These are phyloP conservation scores for Orbilia blumenaviensis DNA, from an alignment of 2,329 filamentous ascomycete genomes.

Conservation along the genomic window DNA sequence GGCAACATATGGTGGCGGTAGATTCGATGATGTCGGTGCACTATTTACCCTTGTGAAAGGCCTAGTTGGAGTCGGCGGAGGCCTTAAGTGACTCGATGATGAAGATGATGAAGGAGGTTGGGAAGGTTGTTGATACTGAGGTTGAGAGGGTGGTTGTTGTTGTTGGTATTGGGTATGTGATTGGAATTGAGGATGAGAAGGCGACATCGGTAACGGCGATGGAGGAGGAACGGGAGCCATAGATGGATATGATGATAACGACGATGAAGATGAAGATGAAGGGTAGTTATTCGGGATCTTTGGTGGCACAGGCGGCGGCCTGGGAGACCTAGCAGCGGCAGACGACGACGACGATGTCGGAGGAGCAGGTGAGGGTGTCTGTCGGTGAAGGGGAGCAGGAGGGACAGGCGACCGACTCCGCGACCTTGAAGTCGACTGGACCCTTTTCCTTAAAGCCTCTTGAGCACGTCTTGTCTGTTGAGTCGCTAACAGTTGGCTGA, in stretches of 20 bases:
- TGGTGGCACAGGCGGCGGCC: constrained; percentile 57
- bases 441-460: constrained; percentile 63
- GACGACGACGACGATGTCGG: constrained; percentile 57
- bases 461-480: constrained; percentile 84
- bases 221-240: not conserved
- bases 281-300: constrained; percentile 57
- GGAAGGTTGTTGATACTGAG: constrained; percentile 11
- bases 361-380: constrained; percentile 45
- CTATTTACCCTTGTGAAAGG: constrained; percentile 59
- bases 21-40: constrained; percentile 35
- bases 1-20: constrained; percentile 70
- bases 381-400: constrained; percentile 61
- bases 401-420: constrained; percentile 68
- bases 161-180: constrained; percentile 12
- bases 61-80: constrained; percentile 54
- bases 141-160: too few relatives aligned
- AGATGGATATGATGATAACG: constrained; percentile 48
- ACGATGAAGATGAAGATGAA: constrained; percentile 3
- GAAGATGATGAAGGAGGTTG: constrained; percentile 60
- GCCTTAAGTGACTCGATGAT: constrained; percentile 59
- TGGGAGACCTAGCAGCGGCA: constrained; percentile 65
- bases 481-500: constrained; percentile 85
- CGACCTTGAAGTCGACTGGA: constrained; percentile 66
- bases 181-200: constrained; percentile 19
- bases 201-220: constrained; percentile 55